Evolutionary conservation across 306 rosid genomes (phyloP).

Genomic region (Vicia sativa): DNA sequence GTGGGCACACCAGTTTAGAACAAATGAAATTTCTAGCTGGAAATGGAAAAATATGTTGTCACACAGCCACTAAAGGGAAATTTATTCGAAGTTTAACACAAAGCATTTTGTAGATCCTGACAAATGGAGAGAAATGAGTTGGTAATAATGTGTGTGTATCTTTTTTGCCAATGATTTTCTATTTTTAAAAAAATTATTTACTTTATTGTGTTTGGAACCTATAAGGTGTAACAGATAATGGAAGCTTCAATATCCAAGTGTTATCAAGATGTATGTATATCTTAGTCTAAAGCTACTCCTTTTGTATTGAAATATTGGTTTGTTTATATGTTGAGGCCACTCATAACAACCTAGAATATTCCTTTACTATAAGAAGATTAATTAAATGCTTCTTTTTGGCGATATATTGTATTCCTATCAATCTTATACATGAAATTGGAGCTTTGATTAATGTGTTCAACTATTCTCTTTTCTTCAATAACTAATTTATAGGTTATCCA

Average conservation of each 20-base stretch:
- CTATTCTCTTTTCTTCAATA: too few species aligned
- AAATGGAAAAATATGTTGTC: constrained; percentile 42
- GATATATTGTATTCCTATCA: too few species aligned
- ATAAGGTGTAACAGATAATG: constrained; percentile 33
- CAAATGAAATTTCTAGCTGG: constrained; percentile 23
- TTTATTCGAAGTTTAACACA: constrained; percentile 35
- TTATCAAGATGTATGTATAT: constrained; percentile 37
- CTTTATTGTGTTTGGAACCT: constrained; percentile 47
- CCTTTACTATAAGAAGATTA: too few species aligned
- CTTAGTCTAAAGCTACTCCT: too few species aligned
- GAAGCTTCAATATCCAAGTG: constrained; percentile 44
- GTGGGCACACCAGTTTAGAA: constrained; percentile 43
- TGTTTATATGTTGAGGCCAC: too few species aligned
- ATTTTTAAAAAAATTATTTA: constrained; percentile 37
- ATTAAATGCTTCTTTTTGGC: too few species aligned
- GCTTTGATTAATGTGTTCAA: too few species aligned
- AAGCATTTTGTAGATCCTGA: constrained; percentile 56
- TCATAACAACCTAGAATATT: too few species aligned
- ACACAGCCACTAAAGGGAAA: constrained; percentile 34
- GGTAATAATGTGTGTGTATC: constrained; percentile 50
- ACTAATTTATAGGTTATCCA: too few species aligned
- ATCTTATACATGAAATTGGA: too few species aligned
- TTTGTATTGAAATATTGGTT: too few species aligned
- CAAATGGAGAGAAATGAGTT: constrained; percentile 63
- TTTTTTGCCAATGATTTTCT: constrained; percentile 33